Conservation (phyloP, 2,329 filamentous ascomycete species). For the Fusarium avenaceum region DNA sequence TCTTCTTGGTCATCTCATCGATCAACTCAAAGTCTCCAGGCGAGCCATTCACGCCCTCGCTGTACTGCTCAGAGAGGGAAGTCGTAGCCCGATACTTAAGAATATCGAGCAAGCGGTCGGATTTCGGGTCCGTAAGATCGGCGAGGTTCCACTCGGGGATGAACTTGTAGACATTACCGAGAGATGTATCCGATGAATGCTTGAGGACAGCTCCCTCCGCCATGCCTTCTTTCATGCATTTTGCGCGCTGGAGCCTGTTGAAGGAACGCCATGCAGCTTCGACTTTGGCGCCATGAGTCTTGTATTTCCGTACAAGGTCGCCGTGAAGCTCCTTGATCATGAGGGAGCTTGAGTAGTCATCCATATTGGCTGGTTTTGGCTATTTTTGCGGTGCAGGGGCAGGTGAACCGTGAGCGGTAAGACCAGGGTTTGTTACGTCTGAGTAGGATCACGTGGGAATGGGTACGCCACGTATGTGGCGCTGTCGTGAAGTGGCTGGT, state of each 20-base stretch:
- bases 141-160: conserved; percentile 61
- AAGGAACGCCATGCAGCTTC: conserved; percentile 58
- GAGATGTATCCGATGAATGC: conserved; percentile 51
- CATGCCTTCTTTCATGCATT: conserved; percentile 54
- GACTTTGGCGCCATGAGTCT: conserved; percentile 53
- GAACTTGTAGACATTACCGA: conserved; percentile 57
- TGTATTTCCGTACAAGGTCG: conserved; percentile 58
- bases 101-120: conserved; percentile 56
- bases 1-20: conserved; percentile 51
- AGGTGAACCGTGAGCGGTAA: too few species aligned
- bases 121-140: conserved; percentile 53
- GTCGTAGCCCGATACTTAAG: conserved; percentile 56
- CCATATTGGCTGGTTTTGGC: not conserved
- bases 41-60: conserved; percentile 46
- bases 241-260: conserved; percentile 50
- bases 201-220: conserved; percentile 53
- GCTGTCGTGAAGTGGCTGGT: not conserved
- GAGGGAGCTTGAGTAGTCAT: not conserved
- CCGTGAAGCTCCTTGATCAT: conserved; percentile 48
- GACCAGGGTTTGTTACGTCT: not conserved
- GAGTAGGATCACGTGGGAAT: not conserved
- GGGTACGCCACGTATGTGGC: not conserved
- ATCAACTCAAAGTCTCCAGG: conserved; percentile 57
- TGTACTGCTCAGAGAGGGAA: conserved; percentile 54
- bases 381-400: not conserved